phyloP scores from a whole-genome alignment of 1,284 basidiomycete species.

The Golubevia sp. region DNA sequence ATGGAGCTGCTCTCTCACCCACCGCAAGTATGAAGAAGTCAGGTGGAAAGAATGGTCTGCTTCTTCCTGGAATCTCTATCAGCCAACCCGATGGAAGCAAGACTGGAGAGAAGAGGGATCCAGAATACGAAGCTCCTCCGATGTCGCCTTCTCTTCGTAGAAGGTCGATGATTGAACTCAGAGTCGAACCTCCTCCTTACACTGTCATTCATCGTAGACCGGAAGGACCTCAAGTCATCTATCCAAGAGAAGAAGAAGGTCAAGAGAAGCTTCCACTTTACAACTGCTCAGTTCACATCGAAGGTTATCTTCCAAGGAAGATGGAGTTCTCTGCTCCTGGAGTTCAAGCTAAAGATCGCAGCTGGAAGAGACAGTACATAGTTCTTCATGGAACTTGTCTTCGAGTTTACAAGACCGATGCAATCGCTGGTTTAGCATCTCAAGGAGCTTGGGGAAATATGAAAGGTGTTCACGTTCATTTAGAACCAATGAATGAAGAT shows the following conservation, averaged over 20 bases:
- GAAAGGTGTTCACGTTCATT: constrained; percentile 50
- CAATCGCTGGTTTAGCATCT: constrained; percentile 13
- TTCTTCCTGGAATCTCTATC: background rate
- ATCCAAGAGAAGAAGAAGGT: constrained; percentile 47
- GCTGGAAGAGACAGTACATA: constrained; percentile 56
- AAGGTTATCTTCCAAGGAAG: constrained; percentile 58
- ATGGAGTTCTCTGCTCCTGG: constrained; percentile 54
- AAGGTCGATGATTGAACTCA: constrained; percentile 51
- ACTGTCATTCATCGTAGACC: constrained; percentile 49
- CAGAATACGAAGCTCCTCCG: constrained; percentile 13
- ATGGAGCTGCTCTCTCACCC: constrained; percentile 6
- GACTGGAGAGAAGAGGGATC: constrained; percentile 13
- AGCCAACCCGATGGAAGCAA: background rate
- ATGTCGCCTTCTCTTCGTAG: constrained; percentile 29
- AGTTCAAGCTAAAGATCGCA: constrained; percentile 50
- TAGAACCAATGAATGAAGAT: constrained; percentile 48
- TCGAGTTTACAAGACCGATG: constrained; percentile 41
- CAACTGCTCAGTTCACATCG: constrained; percentile 54
- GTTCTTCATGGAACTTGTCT: constrained; percentile 58
- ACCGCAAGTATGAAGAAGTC: too few relatives aligned
- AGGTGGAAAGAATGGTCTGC: background rate
- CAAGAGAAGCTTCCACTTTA: constrained; percentile 49
- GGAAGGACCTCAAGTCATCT: constrained; percentile 40
- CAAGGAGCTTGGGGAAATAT: constrained; percentile 33
- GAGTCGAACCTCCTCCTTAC: constrained; percentile 42